Evolutionary conservation across 2,329 filamentous ascomycete genomes (phyloP), one percentile per base, ranked within the genome.

Genomic region (Sclerotinia borealis): DNA sequence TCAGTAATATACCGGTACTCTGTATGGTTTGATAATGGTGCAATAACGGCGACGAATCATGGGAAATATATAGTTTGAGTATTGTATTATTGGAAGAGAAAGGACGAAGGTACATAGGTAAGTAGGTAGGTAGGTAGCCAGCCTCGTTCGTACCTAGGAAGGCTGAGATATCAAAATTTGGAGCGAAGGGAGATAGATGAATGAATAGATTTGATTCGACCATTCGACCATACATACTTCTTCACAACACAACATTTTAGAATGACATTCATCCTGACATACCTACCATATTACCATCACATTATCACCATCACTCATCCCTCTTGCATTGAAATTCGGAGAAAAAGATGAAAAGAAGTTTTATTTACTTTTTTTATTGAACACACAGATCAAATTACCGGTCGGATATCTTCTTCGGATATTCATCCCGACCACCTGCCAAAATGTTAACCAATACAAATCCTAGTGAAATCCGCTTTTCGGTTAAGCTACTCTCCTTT

Each of bases 321-420:
- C 4, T 22, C 48, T 34, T n/a, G 25, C 36, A 41, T 29, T 39
- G 22, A 41, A 41, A 13, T 27, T 54, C 22, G 22, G 8, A 41
- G 36, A 27, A 54, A 29, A 29, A n/a, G 22, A n/a, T 15, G 27
- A 37, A 25, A 52, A 27, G 13, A 36, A 51, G 29, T 37, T 52
- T 36, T n/a, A n/a, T n/a, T n/a, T n/a, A n/a, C n/a, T n/a, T 13
- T 37, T 29, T 27, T 55, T 36, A 41, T 55, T 55, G 36, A 56
- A 43, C 51, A 55, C 51, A 55, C 37, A 41, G 51, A 56, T 56
- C 52, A 56, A 56, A 56, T 56, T 56, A 56, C 52, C 52, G 52
- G 52, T 56, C 52, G 37, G 37, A 45, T 25, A 34, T 27, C 37
- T 34, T 56, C 52, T 56, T n/a, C n/a, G n/a, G n/a, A n/a, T n/a